These are phyloP conservation scores for Talaromyces liani DNA, from an alignment of 495 filamentous ascomycete species.

Conservation along the genomic window DNA sequence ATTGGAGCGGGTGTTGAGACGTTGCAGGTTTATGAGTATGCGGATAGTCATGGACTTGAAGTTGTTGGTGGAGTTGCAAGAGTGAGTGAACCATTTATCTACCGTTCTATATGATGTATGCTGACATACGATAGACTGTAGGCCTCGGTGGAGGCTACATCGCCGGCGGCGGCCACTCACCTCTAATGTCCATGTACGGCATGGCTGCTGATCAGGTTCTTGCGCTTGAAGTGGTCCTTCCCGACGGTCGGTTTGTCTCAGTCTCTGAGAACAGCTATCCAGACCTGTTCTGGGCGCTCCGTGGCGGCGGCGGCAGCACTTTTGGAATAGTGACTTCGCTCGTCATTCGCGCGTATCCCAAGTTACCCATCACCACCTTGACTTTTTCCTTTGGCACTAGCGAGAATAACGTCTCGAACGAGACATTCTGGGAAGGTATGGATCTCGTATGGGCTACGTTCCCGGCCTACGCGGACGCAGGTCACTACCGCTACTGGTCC, in stretches of 20 bases:
- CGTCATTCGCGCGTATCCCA: slow-evolving; percentile 36
- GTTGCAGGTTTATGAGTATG: slow-evolving; percentile 39
- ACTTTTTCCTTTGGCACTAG: slow-evolving; percentile 20
- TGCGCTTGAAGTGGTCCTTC: slow-evolving; percentile 37
- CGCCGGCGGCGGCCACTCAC: slow-evolving; percentile 47
- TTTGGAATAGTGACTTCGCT: slow-evolving; percentile 54
- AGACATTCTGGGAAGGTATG: slow-evolving; percentile 35
- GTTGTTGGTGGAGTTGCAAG: slow-evolving; percentile 24
- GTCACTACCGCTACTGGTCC: slow-evolving; percentile 42
- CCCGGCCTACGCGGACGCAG: slow-evolving; percentile 40
- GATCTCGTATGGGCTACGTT: slow-evolving; percentile 31
- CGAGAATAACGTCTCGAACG: slow-evolving; percentile 21
- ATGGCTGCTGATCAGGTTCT: slow-evolving; percentile 17
- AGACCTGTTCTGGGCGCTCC: slow-evolving; percentile 62
- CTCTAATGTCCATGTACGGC: slow-evolving; percentile 35
- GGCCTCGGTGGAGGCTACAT: slow-evolving; percentile 47
- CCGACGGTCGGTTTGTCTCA: slow-evolving; percentile 38
- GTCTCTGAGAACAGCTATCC: slow-evolving; percentile 47
- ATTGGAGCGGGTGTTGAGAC: slow-evolving; percentile 40
- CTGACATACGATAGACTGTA: slow-evolving; percentile 12
- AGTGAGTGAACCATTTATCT: slow-evolving; percentile 9
- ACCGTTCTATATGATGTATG: no score
- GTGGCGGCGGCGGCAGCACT: slow-evolving; percentile 59
- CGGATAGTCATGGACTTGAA: slow-evolving; percentile 16
- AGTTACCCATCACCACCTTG: slow-evolving; percentile 24